These are phyloP conservation scores for Leptoxyphium fumago DNA, from an alignment of 2,329 filamentous ascomycete genomes.

Conservation along the genomic window DNA sequence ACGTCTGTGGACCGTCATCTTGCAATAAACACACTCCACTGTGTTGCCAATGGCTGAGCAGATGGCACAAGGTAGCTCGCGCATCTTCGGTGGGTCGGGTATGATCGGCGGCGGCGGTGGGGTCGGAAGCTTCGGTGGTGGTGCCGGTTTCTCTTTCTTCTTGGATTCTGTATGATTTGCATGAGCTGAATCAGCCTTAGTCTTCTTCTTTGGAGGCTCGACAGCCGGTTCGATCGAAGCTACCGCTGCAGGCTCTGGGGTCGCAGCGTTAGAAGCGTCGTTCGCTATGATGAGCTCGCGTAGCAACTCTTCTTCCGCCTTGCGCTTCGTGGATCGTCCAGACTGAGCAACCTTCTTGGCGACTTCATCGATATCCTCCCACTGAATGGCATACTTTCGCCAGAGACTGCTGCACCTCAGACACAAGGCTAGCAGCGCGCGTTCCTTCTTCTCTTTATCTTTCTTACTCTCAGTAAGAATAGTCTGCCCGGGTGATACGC, in stretches of 20 bases:
- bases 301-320: slow-evolving; percentile 83
- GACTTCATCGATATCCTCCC: slow-evolving; percentile 85
- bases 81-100: slow-evolving; percentile 66
- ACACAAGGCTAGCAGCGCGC: slow-evolving; percentile 71
- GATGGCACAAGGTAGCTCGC: slow-evolving; percentile 68
- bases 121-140: slow-evolving; percentile 35
- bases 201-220: slow-evolving; percentile 47
- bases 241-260: slow-evolving; percentile 11
- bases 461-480: slow-evolving; percentile 53
- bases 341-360: slow-evolving; percentile 74
- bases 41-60: slow-evolving; percentile 61
- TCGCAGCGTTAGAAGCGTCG: slow-evolving; percentile 26
- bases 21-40: slow-evolving; percentile 73
- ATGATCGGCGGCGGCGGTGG: slow-evolving; percentile 48
- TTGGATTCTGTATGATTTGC: slow-evolving; percentile 25
- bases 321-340: slow-evolving; percentile 72
- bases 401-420: slow-evolving; percentile 82
- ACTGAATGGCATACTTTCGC: slow-evolving; percentile 91
- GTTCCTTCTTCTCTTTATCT: slow-evolving; percentile 59
- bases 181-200: slow-evolving; percentile 30
- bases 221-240: slow-evolving; percentile 12
- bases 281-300: slow-evolving; percentile 55
- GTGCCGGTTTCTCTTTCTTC: slow-evolving; percentile 44
- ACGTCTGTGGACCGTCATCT: slow-evolving; percentile 75
- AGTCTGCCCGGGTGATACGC: slow-evolving; percentile 54